Evolutionary conservation across 257 asterid species (phyloP).

Genomic region (Solanum chiquidenum): DNA sequence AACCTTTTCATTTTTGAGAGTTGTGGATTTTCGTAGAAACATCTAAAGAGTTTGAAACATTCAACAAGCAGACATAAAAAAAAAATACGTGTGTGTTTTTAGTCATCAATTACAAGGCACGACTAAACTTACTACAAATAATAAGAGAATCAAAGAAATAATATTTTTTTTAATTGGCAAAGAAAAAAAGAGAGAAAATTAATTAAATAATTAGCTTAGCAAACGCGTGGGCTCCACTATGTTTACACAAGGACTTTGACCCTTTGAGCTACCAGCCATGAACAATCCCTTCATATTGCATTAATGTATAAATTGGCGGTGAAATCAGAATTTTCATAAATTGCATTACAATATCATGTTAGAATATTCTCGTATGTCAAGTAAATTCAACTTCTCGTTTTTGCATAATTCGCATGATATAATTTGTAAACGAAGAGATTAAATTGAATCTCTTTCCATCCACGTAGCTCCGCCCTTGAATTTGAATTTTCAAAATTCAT

Average conservation of each 20-base stretch:
- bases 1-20: too few species aligned
- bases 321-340: neutral
- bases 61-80: neutral
- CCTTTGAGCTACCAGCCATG: neutral
- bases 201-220: neutral
- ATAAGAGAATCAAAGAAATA: neutral
- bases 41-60: neutral
- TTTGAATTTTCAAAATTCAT: neutral
- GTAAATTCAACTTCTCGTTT: rapidly evolving
- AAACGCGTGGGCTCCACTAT: neutral
- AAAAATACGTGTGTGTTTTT: neutral
- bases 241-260: neutral
- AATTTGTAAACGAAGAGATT: neutral
- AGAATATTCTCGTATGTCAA: neutral
- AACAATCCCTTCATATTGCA: neutral
- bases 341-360: rapidly evolving
- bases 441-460: neutral
- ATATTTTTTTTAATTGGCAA: too few species aligned
- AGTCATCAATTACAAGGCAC: neutral
- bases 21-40: neutral
- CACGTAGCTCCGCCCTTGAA: neutral
- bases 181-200: neutral
- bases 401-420: neutral
- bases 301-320: rapidly evolving
- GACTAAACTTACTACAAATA: neutral